These are phyloP conservation scores for Phialocephala sp. DNA, from an alignment of 2,329 filamentous ascomycete species.

Conservation along the genomic window DNA sequence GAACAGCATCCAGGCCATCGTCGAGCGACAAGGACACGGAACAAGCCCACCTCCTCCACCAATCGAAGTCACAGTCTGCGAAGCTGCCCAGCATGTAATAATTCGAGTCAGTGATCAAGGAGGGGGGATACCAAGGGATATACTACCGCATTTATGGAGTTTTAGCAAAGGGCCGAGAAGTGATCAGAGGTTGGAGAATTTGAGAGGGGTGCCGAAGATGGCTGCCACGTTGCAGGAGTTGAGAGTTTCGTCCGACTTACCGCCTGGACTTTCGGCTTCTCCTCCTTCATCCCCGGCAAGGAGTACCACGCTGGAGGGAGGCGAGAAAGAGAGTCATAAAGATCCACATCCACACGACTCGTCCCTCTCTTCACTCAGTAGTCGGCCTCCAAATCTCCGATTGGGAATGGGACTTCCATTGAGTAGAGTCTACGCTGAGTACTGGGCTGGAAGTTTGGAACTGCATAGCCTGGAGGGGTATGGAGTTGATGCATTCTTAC, in stretches of 20 bases:
- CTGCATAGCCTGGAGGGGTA: conserved; percentile 94
- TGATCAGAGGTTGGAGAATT: conserved; percentile 78
- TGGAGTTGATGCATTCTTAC: conserved; percentile 92
- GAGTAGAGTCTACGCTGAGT: conserved; percentile 94
- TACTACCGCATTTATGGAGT: conserved; percentile 91
- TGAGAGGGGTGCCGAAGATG: conserved; percentile 86
- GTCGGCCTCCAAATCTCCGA: conserved; percentile 82
- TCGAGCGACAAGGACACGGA: conserved; percentile 68
- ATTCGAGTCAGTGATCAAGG: conserved; percentile 95
- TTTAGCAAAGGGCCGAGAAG: conserved; percentile 92
- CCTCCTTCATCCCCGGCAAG: not conserved
- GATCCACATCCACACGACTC: conserved; percentile 31
- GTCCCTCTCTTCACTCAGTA: conserved; percentile 80
- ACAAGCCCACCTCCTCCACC: conserved; percentile 72
- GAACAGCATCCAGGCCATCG: conserved; percentile 91
- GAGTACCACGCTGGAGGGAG: not conserved
- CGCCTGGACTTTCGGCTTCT: conserved; percentile 11
- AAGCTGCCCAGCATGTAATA: conserved; percentile 92
- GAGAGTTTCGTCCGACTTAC: conserved; percentile 46
- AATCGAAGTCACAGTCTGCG: conserved; percentile 93
- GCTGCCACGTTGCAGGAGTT: conserved; percentile 93
- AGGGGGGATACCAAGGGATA: conserved; percentile 84
- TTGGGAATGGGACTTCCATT: conserved; percentile 93
- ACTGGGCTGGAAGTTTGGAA: conserved; percentile 93
- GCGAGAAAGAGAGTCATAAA: not conserved